Conservation (phyloP, 108 stramenopile genomes). For the Pseudonitzschia delicatissima region DNA sequence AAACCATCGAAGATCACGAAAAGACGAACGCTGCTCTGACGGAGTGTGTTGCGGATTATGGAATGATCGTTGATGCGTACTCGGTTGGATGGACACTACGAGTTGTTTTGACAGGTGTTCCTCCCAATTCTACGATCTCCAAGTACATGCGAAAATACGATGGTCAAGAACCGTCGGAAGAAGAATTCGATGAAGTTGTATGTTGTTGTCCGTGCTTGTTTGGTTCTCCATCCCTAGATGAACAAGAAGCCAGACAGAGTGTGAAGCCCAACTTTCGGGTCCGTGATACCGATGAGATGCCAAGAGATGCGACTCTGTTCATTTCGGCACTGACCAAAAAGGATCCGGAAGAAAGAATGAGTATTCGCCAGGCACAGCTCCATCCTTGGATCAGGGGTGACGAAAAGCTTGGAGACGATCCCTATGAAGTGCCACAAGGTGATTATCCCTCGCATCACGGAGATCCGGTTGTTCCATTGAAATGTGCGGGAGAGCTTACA, state of each 20-base stretch:
- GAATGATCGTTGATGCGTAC: slow-evolving; percentile 86
- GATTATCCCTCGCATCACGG: slow-evolving; percentile 53
- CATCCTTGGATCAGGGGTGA: slow-evolving; percentile 71
- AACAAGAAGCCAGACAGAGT: slow-evolving; percentile 1
- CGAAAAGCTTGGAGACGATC: slow-evolving; percentile 29
- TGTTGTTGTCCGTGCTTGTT: slow-evolving; percentile 35
- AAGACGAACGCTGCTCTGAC: slow-evolving; percentile 57
- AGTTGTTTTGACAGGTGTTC: slow-evolving; percentile 77
- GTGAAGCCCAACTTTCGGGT: slow-evolving; percentile 30
- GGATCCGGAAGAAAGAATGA: slow-evolving; percentile 61
- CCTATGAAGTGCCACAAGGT: slow-evolving; percentile 52
- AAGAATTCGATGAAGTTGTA: slow-evolving; percentile 21
- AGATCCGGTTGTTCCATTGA: slow-evolving; percentile 60
- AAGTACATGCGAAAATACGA: slow-evolving; percentile 54
- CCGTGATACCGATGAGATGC: slow-evolving; percentile 56
- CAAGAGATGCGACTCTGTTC: slow-evolving; percentile 50
- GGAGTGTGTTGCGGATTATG: slow-evolving; percentile 77
- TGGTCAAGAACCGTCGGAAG: slow-evolving; percentile 24
- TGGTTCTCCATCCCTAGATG: background rate
- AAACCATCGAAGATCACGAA: slow-evolving; percentile 41
- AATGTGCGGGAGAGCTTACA: slow-evolving; percentile 50
- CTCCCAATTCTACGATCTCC: slow-evolving; percentile 63
- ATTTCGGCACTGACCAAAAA: slow-evolving; percentile 50
- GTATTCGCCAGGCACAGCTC: slow-evolving; percentile 72
- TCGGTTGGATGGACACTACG: slow-evolving; percentile 80